A percentile compares a stretch with the other conserved stretches of the same genome.
These are phyloP conservation scores for Eucalyptus camaldulensis DNA, from an alignment of 345 rosid genomes.

Conservation along the genomic window DNA sequence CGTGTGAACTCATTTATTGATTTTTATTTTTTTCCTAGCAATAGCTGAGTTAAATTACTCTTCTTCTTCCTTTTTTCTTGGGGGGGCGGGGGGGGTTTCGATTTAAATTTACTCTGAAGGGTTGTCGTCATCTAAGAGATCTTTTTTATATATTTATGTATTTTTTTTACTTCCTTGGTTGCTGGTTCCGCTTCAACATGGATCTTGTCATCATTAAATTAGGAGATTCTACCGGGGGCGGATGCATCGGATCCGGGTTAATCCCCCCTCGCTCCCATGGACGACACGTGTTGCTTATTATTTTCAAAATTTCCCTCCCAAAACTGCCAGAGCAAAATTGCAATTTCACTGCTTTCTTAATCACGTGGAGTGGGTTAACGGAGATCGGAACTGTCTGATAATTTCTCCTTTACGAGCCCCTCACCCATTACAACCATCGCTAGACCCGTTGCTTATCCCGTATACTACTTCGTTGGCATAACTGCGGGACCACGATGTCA, in stretches of 20 bases:
- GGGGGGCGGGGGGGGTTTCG: too few relatives aligned
- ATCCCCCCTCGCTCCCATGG: background rate
- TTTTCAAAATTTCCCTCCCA: background rate
- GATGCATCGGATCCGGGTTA: background rate
- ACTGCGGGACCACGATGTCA: background rate
- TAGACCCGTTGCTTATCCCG: background rate
- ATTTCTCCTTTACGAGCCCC: background rate
- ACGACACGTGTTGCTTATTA: background rate
- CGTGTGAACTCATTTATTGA: background rate
- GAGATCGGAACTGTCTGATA: background rate
- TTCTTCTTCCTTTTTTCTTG: too few relatives aligned
- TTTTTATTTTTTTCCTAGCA: background rate
- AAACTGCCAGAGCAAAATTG: background rate
- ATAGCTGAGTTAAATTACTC: background rate
- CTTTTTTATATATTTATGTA: background rate
- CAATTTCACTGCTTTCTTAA: background rate
- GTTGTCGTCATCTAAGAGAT: background rate
- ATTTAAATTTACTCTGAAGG: too few relatives aligned
- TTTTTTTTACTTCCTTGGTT: background rate
- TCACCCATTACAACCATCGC: background rate
- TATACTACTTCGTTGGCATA: background rate
- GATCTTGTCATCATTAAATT: background rate
- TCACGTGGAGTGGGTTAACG: background rate
- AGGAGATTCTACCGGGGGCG: background rate
- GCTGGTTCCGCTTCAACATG: background rate